Conservation (phyloP, 805 yeast species). For the Candida coquimbonensis region DNA sequence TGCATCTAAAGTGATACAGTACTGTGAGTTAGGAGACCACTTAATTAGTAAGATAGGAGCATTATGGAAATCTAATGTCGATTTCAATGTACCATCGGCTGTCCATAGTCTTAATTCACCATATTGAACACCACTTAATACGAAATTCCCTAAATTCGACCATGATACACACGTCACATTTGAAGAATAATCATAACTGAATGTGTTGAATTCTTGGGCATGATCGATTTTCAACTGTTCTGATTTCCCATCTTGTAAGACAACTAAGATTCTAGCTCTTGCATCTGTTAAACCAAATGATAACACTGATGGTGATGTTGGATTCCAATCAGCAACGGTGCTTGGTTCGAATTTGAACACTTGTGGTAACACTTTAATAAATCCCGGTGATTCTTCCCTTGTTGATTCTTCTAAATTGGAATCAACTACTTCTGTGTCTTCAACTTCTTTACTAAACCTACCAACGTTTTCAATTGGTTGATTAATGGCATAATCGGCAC, state of each 20-base stretch:
- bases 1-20: conserved; percentile 53
- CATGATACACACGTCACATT: conserved; percentile 40
- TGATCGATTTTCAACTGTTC: conserved; percentile 23
- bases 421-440: conserved; percentile 1
- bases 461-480: conserved; percentile 25
- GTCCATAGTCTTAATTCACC: conserved; percentile 83
- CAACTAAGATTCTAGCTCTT: conserved; percentile 37
- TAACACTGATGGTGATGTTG: conserved; percentile 34
- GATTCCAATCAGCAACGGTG: conserved; percentile 51
- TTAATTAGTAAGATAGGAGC: conserved; percentile 46
- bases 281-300: conserved; percentile 51
- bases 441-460: conserved; percentile 22
- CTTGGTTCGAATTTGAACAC: conserved; percentile 34
- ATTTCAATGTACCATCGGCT: conserved; percentile 56
- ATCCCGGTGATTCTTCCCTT: conserved; percentile 18
- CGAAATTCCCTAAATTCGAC: conserved; percentile 57
- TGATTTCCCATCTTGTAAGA: conserved; percentile 22
- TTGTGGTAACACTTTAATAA: conserved; percentile 33
- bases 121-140: conserved; percentile 57
- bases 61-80: conserved; percentile 45
- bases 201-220: conserved; percentile 23
- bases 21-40: conserved; percentile 56
- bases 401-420: conserved; percentile 1
- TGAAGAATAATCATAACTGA: conserved; percentile 5
- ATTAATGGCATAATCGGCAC: conserved; percentile 31